Percentiles rank a stretch among this genome's conserved stretches.
These are phyloP conservation scores for Phytophthora citricola DNA, from an alignment of 352 stramenopile species.

Conservation along the genomic window DNA sequence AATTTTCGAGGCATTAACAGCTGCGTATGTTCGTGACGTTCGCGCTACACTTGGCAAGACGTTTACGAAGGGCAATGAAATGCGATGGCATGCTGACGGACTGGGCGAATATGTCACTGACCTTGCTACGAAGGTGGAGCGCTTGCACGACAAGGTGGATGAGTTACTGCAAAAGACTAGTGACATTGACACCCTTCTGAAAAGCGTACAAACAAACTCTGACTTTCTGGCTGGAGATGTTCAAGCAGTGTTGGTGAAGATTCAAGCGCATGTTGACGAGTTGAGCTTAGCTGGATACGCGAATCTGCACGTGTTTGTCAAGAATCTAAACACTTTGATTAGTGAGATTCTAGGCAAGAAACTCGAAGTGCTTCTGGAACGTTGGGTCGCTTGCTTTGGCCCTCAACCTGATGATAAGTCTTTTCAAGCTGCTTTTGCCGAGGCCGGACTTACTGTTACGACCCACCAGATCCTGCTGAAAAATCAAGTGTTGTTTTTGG, in stretches of 20 bases:
- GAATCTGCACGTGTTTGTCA: conserved; percentile 93
- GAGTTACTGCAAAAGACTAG: conserved; percentile 94
- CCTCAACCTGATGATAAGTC: conserved; percentile 67
- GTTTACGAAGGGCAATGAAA: conserved; percentile 89
- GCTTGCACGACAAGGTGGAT: conserved; percentile 98
- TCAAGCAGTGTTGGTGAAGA: conserved; percentile 75
- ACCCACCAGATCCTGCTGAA: conserved; percentile 95
- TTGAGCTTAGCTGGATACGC: conserved; percentile 95
- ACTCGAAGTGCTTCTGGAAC: conserved; percentile 62
- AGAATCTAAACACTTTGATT: conserved; percentile 91
- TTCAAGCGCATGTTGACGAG: conserved; percentile 95
- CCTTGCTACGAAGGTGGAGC: conserved; percentile 93
- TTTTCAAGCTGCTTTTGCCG: conserved; percentile 52
- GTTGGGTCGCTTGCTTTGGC: conserved; percentile 78
- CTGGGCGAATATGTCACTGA: conserved; percentile 89
- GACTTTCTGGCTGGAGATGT: conserved; percentile 64
- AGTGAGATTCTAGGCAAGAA: conserved; percentile 86
- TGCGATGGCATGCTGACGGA: conserved; percentile 89
- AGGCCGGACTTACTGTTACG: conserved; percentile 49
- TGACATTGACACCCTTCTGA: conserved; percentile 93
- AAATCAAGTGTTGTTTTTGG: conserved; percentile 97
- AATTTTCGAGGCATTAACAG: conserved; percentile 82
- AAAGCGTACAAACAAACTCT: conserved; percentile 63
- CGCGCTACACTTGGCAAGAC: conserved; percentile 89
- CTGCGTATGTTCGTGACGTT: conserved; percentile 82